Percentiles rank a stretch among this genome's conserved stretches.
Conservation (phyloP, 1,284 basidiomycete species). For the Cryptococcus sp. region DNA sequence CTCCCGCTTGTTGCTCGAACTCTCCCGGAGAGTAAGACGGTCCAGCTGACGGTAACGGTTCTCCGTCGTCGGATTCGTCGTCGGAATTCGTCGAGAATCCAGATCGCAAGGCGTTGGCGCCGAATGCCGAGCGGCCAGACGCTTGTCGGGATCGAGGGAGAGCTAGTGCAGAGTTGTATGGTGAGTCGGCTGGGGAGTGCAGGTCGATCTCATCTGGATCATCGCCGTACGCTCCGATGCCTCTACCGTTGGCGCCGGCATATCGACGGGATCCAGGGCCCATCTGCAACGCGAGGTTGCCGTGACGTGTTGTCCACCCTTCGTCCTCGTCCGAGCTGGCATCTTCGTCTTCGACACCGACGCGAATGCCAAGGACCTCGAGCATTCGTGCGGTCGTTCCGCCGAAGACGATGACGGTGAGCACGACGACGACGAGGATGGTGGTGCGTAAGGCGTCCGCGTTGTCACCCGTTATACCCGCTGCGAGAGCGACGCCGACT, state of each 20-base stretch:
- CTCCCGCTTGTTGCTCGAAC: slow-evolving; percentile 16
- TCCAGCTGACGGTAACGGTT: slow-evolving; percentile 64
- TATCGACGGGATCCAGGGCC: slow-evolving; percentile 46
- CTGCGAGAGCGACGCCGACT: slow-evolving; percentile 93
- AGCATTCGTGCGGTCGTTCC: slow-evolving; percentile 97
- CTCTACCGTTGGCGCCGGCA: slow-evolving; percentile 46
- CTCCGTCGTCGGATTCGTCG: slow-evolving; percentile 71
- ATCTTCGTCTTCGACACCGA: slow-evolving; percentile 91
- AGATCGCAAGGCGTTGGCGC: slow-evolving; percentile 28
- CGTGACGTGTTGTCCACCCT: slow-evolving; percentile 40
- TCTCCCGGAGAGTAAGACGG: slow-evolving; percentile 59
- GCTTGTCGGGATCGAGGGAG: slow-evolving; percentile 9
- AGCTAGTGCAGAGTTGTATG: slow-evolving; percentile 19
- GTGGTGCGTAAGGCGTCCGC: slow-evolving; percentile 89
- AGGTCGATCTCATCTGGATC: slow-evolving; percentile 38
- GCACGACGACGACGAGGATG: slow-evolving; percentile 91
- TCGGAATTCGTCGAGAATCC: slow-evolving; percentile 50
- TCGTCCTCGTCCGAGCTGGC: slow-evolving; percentile 80
- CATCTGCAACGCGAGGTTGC: slow-evolving; percentile 44
- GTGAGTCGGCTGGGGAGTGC: slow-evolving; percentile 30
- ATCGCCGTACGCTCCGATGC: slow-evolving; percentile 39
- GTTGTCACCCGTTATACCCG: slow-evolving; percentile 90
- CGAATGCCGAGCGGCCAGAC: slow-evolving; percentile 14
- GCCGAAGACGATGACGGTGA: slow-evolving; percentile 93
- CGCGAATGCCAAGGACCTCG: slow-evolving; percentile 93